Conservation (phyloP, 345 rosid genomes). For the Luvunga scandens region DNA sequence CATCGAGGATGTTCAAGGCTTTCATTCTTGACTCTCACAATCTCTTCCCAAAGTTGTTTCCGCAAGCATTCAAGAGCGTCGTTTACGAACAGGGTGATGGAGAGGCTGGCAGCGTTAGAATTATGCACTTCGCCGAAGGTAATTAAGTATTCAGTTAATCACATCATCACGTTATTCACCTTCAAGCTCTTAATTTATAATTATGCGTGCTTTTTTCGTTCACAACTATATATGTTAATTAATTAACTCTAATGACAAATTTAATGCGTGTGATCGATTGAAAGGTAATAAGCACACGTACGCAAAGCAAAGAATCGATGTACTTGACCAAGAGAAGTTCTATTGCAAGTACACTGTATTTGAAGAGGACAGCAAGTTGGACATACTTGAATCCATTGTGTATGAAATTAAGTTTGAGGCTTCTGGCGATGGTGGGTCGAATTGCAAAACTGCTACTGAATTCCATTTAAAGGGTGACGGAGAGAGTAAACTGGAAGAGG, state of each 20-base stretch:
- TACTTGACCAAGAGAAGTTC: slow-evolving; percentile 31
- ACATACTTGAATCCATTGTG: slow-evolving; percentile 19
- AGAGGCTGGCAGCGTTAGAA: slow-evolving; percentile 33
- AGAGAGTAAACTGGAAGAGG: slow-evolving; percentile 16
- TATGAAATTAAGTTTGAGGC: slow-evolving; percentile 20
- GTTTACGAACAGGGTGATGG: slow-evolving; percentile 40
- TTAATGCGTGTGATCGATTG: too few species aligned
- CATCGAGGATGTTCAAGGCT: slow-evolving; percentile 23
- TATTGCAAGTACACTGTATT: slow-evolving; percentile 20
- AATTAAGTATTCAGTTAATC: too few species aligned
- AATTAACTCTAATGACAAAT: too few species aligned
- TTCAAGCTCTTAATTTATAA: too few species aligned
- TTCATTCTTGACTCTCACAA: slow-evolving; percentile 23
- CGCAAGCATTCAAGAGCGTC: slow-evolving; percentile 28
- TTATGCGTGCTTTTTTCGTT: too few species aligned
- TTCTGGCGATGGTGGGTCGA: slow-evolving; percentile 4
- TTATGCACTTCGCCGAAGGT: slow-evolving; percentile 24
- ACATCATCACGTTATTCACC: too few species aligned
- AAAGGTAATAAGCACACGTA: slow-evolving; percentile 24
- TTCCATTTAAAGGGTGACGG: neutral
- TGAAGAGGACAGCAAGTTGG: slow-evolving; percentile 25
- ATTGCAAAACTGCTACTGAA: neutral
- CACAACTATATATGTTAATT: too few species aligned
- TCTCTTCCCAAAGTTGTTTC: slow-evolving; percentile 32
- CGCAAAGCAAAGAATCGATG: slow-evolving; percentile 36